Evolutionary conservation across 352 stramenopile species (phyloP), one percentile per base, ranked within the genome.

Genomic region (Globisporangium nunn): DNA sequence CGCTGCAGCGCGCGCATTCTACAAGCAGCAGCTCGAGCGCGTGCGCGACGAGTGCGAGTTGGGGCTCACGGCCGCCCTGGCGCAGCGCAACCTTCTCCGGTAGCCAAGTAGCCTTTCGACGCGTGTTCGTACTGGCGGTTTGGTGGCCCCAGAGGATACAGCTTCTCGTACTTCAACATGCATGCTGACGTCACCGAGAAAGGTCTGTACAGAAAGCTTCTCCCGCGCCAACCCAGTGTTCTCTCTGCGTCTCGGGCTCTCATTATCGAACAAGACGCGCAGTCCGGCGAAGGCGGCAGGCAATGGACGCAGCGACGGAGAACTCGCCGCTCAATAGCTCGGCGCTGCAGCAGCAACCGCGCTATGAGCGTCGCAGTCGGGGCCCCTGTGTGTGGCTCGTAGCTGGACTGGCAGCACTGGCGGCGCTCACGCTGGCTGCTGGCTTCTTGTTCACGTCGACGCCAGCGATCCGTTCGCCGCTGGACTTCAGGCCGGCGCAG

Each of bases 1-100:
- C 43, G 72, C 79, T 17, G 66, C 62, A 14, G 80, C 89, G 17
- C 73, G 83, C 0, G 63, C 45, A 7, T 74, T 82, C 63, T 71
- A 82, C 63, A 72, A 72, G 49, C 47, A 67, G 37, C 83, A 88
- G 59, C 80, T 93, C 58, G 64, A 83, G 52, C 70, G 81, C 8
- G 68, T 89, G 50, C 74, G 66, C 0, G 67, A 57, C 37, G 80
- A 91, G 65, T 88, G 79, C 56, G 77, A 91, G 64, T 63, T 87
- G 64, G 70, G 68, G 53, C 77, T 91, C 50, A 79, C 74, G 0
- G 56, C 75, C 0, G 74, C 72, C 6, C 85, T 85, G 63, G 74
- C 74, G 44, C 77, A 87, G 63, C 80, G 71, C 69, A 93, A 91
- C 59, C 59, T 93, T 31, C 65, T 93, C 17, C 74, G 83, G 10